Conservation (phyloP, 23 red algal species). For the Chondrus crispus region DNA sequence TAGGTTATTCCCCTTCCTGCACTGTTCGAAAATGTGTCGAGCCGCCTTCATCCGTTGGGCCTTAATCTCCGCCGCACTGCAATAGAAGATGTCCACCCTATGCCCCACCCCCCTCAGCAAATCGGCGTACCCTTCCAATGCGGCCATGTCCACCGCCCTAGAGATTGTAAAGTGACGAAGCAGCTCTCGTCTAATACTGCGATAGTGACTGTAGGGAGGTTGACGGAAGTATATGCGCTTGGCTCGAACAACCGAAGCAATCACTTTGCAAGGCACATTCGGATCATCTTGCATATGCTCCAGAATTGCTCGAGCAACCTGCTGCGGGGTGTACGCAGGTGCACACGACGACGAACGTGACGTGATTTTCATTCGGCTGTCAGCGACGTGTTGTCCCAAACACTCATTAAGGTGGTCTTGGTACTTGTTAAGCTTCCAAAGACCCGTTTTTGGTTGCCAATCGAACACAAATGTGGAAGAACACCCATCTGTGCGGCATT, state of each 20-base stretch:
- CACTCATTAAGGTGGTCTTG: constrained; percentile 4
- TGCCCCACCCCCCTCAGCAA: not conserved
- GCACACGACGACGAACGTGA: not conserved
- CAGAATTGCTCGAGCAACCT: constrained; percentile 14
- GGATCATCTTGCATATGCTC: not conserved
- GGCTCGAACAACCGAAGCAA: not conserved
- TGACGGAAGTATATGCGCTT: constrained; percentile 21
- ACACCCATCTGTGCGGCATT: not conserved
- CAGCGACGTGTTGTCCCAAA: not conserved
- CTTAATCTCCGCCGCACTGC: not conserved
- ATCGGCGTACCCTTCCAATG: not conserved
- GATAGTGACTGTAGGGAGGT: constrained; percentile 2
- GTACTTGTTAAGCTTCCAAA: constrained; percentile 25
- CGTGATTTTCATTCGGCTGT: no score
- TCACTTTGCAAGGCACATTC: not conserved
- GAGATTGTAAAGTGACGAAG: not conserved
- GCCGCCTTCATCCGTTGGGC: not conserved
- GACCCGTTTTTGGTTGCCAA: constrained; percentile 1
- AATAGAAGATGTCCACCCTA: not conserved
- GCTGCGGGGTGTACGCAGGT: not conserved
- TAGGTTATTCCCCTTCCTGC: constrained; percentile 6
- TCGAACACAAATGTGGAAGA: not conserved
- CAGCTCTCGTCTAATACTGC: not conserved
- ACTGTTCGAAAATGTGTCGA: constrained; percentile 30
- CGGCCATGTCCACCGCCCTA: constrained; percentile 27